These are phyloP conservation scores for Coemansia aciculifera DNA, from an alignment of 192 early-diverging fungal genomes.

Conservation along the genomic window DNA sequence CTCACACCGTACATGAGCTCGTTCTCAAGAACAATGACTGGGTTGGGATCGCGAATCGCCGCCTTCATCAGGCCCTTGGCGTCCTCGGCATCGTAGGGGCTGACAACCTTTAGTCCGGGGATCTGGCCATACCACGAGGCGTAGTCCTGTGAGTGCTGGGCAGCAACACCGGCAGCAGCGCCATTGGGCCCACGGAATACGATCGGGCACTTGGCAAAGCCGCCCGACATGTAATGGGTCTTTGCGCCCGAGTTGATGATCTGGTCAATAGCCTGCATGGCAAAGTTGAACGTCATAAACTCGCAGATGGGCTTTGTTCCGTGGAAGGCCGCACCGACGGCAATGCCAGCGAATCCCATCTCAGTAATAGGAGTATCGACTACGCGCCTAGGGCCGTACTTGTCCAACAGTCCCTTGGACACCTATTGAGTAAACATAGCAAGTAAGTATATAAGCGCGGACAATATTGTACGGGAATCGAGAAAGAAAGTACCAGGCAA, in stretches of 20 bases:
- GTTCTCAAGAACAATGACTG: conserved; percentile 94
- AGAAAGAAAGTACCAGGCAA: not conserved
- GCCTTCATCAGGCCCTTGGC: conserved; percentile 97
- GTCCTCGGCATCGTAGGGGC: conserved; percentile 95
- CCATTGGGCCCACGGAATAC: conserved; percentile 99
- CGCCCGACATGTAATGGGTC: conserved; percentile 97
- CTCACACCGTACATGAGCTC: conserved; percentile 95
- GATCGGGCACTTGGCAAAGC: conserved; percentile 82
- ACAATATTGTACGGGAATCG: not conserved
- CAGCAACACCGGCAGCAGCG: conserved; percentile 93
- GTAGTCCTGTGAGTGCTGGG: conserved; percentile 98
- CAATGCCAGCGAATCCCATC: conserved; percentile 95
- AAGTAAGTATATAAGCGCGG: not conserved
- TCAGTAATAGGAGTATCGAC: conserved; percentile 99
- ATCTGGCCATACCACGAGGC: conserved; percentile 98
- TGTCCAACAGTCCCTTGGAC: conserved; percentile 94
- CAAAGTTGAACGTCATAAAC: conserved; percentile 99
- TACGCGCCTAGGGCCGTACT: conserved; percentile 94
- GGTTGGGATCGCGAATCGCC: conserved; percentile 97
- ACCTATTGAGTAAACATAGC: conserved; percentile 62
- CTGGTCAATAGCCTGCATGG: conserved; percentile 99
- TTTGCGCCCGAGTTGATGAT: conserved; percentile 99
- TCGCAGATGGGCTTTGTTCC: conserved; percentile 97
- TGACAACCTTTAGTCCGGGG: conserved; percentile 95
- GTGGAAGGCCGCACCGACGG: conserved; percentile 89